Base-by-base conservation (phyloP, 192 early-diverging fungal species). In the Coemansia sp. region DNA sequence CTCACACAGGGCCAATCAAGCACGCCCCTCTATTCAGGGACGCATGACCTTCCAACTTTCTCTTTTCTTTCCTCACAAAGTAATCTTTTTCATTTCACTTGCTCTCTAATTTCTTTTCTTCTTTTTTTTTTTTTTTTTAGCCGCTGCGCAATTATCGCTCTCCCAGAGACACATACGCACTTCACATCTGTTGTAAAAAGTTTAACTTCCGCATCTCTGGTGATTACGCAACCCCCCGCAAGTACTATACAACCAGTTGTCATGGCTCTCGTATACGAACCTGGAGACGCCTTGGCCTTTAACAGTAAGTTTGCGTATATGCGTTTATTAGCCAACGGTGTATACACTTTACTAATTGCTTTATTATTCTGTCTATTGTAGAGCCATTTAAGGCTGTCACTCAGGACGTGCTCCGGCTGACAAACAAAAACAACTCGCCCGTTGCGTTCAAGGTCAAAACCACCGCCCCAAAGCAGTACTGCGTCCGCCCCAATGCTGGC, bases 381-480 rank as follows among this genome's bases (percentile, higher is more conserved):
- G 89, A 88, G 70, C 91, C 91, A 23, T 86, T 92, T 65, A 86
- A 87, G 46, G 72, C 77, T 50, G 75, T 85, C 59, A 86, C 87
- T 55, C 85, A 88, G 45, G 86, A 86, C 59, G 63, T 66, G 7
- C 69, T 91, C 59, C 63, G 72, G n/a, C 84, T 93, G 61, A 84
- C 75, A 29, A 93, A 93, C 85, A 80, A 84, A 32, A 84, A 85
- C 64, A 78, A 86, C 63, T 53, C 86, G 42, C 86, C 93, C 1
- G 84, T 96, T 34, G 92, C 93, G n/a, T 99, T 96, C 87, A 98
- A 99, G 75, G 93, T 99, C 74, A 99, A 99, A 69, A 99, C 97
- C 17, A 99, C 97, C 9, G 97, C 97, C 2, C 97, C 97, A 41
- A 96, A 94, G 82, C 90, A 94, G 68, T 99, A 96, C 79, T 97